phyloP scores from a whole-genome alignment of 2,329 filamentous ascomycete genomes.

The Fusarium keratoplasticum region DNA sequence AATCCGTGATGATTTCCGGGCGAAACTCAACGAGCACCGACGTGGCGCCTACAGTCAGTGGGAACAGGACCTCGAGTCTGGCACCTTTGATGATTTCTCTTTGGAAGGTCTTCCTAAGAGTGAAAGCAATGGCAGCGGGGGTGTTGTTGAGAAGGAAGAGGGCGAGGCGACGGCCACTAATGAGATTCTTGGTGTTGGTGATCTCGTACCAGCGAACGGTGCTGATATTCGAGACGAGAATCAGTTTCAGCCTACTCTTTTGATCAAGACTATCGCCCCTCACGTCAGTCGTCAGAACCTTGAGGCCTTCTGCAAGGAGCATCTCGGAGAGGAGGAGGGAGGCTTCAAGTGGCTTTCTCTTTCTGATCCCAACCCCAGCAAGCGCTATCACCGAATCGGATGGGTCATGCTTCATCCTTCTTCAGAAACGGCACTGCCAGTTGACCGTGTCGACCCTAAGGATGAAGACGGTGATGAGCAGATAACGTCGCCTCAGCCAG shows the following conservation, averaged over 20 bases:
- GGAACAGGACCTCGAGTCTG: slow-evolving; percentile 86
- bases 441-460: slow-evolving; percentile 79
- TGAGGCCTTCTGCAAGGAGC: slow-evolving; percentile 93
- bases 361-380: slow-evolving; percentile 95
- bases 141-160: slow-evolving; percentile 92
- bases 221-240: slow-evolving; percentile 92
- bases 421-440: slow-evolving; percentile 71
- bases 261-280: slow-evolving; percentile 98
- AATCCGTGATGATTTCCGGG: slow-evolving; percentile 78
- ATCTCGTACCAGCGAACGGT: slow-evolving; percentile 84
- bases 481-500: slow-evolving; percentile 63
- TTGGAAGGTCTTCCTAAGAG: slow-evolving; percentile 94
- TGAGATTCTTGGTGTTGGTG: slow-evolving; percentile 92
- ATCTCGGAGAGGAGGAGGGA: slow-evolving; percentile 89
- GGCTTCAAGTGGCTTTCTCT: slow-evolving; percentile 97
- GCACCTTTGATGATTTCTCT: slow-evolving; percentile 93
- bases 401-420: slow-evolving; percentile 96
- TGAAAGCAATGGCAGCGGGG: slow-evolving; percentile 88
- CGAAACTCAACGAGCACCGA: slow-evolving; percentile 83
- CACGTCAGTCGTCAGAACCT: slow-evolving; percentile 95
- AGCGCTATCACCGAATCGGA: slow-evolving; percentile 96
- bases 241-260: slow-evolving; percentile 86
- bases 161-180: slow-evolving; percentile 92
- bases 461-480: slow-evolving; percentile 73
- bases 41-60: slow-evolving; percentile 84